Evolutionary conservation across 768 basidiomycete species (phyloP), one percentile per base, ranked within the genome.

Genomic region (Pulveroboletus sp.): DNA sequence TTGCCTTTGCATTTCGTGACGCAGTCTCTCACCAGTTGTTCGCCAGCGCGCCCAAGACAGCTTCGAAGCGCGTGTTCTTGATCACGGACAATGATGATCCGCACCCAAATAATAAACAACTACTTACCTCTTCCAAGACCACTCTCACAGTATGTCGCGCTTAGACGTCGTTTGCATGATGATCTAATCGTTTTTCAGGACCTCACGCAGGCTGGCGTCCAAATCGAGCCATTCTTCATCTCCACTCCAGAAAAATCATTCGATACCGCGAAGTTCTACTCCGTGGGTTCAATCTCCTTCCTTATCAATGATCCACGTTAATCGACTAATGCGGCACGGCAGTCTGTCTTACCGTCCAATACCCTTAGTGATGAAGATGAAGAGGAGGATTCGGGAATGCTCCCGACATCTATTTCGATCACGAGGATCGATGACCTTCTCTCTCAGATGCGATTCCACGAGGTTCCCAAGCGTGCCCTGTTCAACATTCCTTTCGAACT

Each of bases 191-290:
- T 2, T 51, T 25, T 32, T 46, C 57, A 94, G 92, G 94, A 97
- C 62, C 72, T 95, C 43, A 76, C 77, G 10, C 87, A 91, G 69
- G 77, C 85, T 5, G 90, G 92, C 0, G 84, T 86, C 17, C 77
- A 77, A 6, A 74, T 97, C 35, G 88, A 92, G 53, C 91, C 94
- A 0, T 97, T 95, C 69, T 94, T 97, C 69, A 90, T 97, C 45
- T 81, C 81, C 45, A 80, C 79, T 0, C 66, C 75, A 4, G 78
- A 81, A 5, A 82, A 79, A 37, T 72, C 77, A 0, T 97, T 97
- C 52, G 81, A 90, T 43, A 62, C 82, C 5, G 69, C 75, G 20
- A 89, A 81, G 49, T 94, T 94, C 65, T 95, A 89, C 64, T 81
- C 84, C 9, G 91, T 92, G 50, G 44, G 82, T 67, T 33, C 41